These are phyloP conservation scores for Lanmaoa rubissima DNA, from an alignment of 768 basidiomycete genomes.

Conservation along the genomic window DNA sequence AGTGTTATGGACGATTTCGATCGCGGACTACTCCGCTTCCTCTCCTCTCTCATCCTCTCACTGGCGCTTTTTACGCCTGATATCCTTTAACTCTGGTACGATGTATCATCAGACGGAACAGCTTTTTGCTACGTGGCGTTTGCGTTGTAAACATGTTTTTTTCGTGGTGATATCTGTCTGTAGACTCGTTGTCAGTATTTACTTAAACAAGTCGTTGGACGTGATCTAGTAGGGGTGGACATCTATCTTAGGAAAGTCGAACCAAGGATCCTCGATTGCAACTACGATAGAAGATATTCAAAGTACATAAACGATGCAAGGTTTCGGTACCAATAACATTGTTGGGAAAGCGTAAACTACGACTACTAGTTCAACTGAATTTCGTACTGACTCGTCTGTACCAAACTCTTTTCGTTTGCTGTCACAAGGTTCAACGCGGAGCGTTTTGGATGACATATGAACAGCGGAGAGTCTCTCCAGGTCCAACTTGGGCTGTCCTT, in stretches of 20 bases:
- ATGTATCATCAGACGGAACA: background rate
- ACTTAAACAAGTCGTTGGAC: too few relatives aligned
- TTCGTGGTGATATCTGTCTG: background rate
- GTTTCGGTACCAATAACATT: background rate
- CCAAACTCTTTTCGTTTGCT: background rate
- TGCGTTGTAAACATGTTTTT: background rate
- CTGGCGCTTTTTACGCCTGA: background rate
- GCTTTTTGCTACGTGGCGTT: background rate
- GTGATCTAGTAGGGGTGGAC: too few relatives aligned
- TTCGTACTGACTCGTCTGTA: background rate
- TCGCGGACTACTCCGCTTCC: background rate
- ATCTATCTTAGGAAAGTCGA: background rate
- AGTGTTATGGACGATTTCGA: conserved; percentile 13
- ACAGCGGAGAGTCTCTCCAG: conserved; percentile 16
- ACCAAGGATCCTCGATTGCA: too few relatives aligned
- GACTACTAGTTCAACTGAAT: too few relatives aligned
- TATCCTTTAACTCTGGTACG: background rate
- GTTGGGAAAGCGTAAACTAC: too few relatives aligned
- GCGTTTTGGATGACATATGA: background rate
- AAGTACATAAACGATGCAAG: background rate
- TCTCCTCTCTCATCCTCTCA: background rate
- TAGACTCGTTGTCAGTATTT: background rate
- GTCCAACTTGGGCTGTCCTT: conserved; percentile 29
- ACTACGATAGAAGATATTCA: background rate
- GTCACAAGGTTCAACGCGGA: background rate